Evolutionary conservation across 2,329 filamentous ascomycete species (phyloP).

Genomic region (Ophiostoma ips): DNA sequence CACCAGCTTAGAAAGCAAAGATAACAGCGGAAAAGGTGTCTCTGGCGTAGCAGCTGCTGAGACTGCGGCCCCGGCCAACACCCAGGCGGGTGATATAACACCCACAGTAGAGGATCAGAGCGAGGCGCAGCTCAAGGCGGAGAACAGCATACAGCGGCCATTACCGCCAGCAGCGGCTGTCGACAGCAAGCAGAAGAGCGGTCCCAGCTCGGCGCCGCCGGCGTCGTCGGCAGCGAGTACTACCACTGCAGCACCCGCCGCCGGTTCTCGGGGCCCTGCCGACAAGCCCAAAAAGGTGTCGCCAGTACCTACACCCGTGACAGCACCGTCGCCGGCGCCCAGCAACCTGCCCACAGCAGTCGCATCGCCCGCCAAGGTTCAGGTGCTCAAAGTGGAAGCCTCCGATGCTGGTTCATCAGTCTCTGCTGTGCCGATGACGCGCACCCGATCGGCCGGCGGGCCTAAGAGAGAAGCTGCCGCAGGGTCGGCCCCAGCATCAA

Average conservation of each 20-base stretch:
- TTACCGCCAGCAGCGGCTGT: constrained; percentile 27
- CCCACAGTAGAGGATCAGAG: constrained; percentile 56
- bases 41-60: background rate
- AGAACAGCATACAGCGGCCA: constrained; percentile 40
- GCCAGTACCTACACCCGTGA: background rate
- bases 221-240: background rate
- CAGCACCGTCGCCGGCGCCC: background rate
- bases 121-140: constrained; percentile 44
- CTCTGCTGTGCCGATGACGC: constrained; percentile 4
- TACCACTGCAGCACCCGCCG: constrained; percentile 16
- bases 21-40: background rate
- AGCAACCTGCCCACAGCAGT: background rate
- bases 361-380: constrained; percentile 19
- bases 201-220: background rate
- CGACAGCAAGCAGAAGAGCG: constrained; percentile 1
- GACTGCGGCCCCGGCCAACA: background rate
- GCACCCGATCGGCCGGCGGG: constrained; percentile 8
- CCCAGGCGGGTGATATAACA: background rate
- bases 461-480: background rate
- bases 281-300: constrained; percentile 38
- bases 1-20: background rate
- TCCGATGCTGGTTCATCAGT: constrained; percentile 13
- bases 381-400: constrained; percentile 16
- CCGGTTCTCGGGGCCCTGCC: constrained; percentile 19
- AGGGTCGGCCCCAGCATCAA: background rate